phyloP scores from a whole-genome alignment of 2,329 filamentous ascomycete genomes.

The Lachnellula subtilissima region DNA sequence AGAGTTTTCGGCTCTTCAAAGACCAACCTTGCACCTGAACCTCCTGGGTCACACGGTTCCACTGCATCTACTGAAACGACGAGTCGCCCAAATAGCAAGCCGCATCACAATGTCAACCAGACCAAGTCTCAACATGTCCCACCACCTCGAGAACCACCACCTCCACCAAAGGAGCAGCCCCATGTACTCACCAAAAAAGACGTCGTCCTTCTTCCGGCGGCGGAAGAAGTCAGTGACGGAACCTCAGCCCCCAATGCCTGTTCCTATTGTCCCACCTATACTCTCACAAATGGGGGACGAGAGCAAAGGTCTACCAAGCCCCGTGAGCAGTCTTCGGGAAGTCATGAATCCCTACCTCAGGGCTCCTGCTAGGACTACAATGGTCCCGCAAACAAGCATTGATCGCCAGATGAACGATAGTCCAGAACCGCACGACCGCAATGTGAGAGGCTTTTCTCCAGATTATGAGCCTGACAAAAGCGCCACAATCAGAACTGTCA shows the following conservation, averaged over 20 bases:
- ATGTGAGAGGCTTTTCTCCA: slow-evolving; percentile 61
- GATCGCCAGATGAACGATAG: slow-evolving; percentile 23
- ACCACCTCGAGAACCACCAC: slow-evolving; percentile 25
- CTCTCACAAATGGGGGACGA: slow-evolving; percentile 22
- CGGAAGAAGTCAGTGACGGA: slow-evolving; percentile 87
- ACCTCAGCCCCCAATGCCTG: slow-evolving; percentile 53
- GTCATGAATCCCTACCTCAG: slow-evolving; percentile 81
- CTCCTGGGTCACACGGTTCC: slow-evolving; percentile 30
- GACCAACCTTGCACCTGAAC: slow-evolving; percentile 38
- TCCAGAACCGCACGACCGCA: slow-evolving; percentile 17
- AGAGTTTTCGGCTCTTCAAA: slow-evolving; percentile 76
- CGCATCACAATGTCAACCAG: slow-evolving; percentile 42
- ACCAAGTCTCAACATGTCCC: slow-evolving; percentile 37
- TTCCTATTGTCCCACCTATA: slow-evolving; percentile 39
- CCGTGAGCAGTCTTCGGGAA: slow-evolving; percentile 75
- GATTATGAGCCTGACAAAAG: slow-evolving; percentile 69
- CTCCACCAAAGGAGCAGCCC: slow-evolving; percentile 25
- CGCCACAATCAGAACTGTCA: slow-evolving; percentile 65
- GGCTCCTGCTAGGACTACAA: slow-evolving; percentile 20
- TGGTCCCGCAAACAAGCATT: slow-evolving; percentile 17
- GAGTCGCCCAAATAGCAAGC: slow-evolving; percentile 37
- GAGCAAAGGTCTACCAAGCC: slow-evolving; percentile 41
- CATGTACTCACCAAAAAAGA: slow-evolving; percentile 72
- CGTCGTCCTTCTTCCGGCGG: slow-evolving; percentile 88
- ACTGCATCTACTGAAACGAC: slow-evolving; percentile 36